Conservation (phyloP, 805 yeast species). For the Yamadazyma kitorensis region DNA sequence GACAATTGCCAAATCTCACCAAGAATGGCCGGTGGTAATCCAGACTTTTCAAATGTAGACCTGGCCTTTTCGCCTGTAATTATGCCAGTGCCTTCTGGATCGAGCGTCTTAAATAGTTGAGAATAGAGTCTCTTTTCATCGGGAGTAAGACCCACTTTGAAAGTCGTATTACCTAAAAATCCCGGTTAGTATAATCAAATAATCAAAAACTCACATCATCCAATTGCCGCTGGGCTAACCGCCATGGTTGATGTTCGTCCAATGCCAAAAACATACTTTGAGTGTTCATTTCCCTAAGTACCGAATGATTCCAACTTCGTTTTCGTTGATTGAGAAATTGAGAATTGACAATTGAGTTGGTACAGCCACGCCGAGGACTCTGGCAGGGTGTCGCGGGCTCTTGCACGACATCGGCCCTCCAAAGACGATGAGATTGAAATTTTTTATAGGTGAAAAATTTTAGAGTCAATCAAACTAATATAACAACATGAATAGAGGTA, state of each 20-base stretch:
- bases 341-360: too few relatives aligned
- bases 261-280: too few relatives aligned
- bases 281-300: too few relatives aligned
- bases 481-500: conserved; percentile 59
- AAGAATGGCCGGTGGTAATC: conserved; percentile 69
- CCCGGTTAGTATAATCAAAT: too few relatives aligned
- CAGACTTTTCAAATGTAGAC: conserved; percentile 79
- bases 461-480: conserved; percentile 5
- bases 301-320: too few relatives aligned
- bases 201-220: too few relatives aligned
- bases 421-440: conserved; percentile 7
- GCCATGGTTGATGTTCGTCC: too few relatives aligned
- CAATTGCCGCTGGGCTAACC: too few relatives aligned
- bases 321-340: too few relatives aligned
- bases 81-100: conserved; percentile 72
- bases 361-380: too few relatives aligned
- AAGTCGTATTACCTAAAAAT: conserved; percentile 28
- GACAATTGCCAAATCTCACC: conserved; percentile 95
- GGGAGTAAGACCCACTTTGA: conserved; percentile 51
- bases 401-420: too few relatives aligned
- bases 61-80: conserved; percentile 88
- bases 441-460: conserved; percentile 5
- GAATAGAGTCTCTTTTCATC: conserved; percentile 77
- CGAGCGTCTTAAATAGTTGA: conserved; percentile 75
- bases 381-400: too few relatives aligned